Base-by-base conservation (phyloP, 352 stramenopile genomes). In the Peronospora farinosa region DNA sequence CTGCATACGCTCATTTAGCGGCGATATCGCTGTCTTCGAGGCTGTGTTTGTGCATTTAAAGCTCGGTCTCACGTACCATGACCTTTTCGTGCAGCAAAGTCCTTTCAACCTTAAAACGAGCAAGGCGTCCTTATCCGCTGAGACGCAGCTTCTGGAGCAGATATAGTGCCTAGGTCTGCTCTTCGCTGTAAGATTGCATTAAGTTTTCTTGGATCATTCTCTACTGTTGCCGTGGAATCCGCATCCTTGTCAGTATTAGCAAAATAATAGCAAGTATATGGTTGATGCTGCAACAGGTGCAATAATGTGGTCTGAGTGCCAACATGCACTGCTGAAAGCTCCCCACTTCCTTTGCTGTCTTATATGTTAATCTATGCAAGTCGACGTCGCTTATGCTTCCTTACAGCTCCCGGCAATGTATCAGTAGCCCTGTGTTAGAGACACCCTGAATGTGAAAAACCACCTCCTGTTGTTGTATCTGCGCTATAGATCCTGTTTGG, bases 31-130 rank as follows among this genome's bases (percentile, higher is more conserved):
- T 4, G 41, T 33, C 37, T n/a, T 72, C 51, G 7, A 75, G 54
- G 7, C 45, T 57, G 2, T 63, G 54, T 17, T 66, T 68, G 21
- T 63, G 50, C 45, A 66, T 60, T 37, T 66, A 75, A 3, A 79
- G 52, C 45, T 82, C 66, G 3, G 72, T 72, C 40, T 83, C 64
- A 2, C 67, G 60, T 3, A 63, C 67, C 40, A 69, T 64, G 9
- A 83, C 52, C 36, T 78, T 73, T 44, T 77, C 66, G 12, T 63
- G 59, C 8, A 79, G 42, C 10, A 49, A 59, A 10, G 42, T 40
- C 16, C 67, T 63, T 23, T 78, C 72, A 9, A 52, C 40, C 21
- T 78, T 60, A 6, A 42, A 39, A 13, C 57, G 56, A 32, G 49
- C 52, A 11, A 78, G 35, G 27, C 52, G 50, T 11, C 60, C 54